These are phyloP conservation scores for Oemleria cerasiformis DNA, from an alignment of 306 rosid genomes.

Conservation along the genomic window DNA sequence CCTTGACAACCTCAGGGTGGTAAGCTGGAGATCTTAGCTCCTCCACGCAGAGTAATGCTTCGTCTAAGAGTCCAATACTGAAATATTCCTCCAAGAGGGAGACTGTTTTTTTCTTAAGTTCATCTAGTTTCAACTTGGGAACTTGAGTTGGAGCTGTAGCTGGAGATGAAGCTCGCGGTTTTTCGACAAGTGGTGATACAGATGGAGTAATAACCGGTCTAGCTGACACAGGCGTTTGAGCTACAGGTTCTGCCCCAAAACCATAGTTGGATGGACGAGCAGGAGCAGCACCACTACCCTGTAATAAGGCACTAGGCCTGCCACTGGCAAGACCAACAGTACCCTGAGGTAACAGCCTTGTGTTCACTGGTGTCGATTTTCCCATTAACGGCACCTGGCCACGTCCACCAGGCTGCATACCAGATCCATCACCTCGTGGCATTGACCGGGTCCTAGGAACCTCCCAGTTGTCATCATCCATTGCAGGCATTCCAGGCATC, in stretches of 20 bases:
- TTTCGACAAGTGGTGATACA: conserved; percentile 34
- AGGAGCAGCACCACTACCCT: conserved; percentile 57
- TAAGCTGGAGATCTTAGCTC: conserved; percentile 72
- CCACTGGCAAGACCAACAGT: conserved; percentile 67
- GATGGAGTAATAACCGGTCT: conserved; percentile 38
- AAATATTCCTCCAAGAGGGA: conserved; percentile 86
- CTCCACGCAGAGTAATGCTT: conserved; percentile 87
- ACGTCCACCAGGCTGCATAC: conserved; percentile 55
- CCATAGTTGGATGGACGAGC: conserved; percentile 42
- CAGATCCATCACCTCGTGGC: conserved; percentile 62
- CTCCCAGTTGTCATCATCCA: conserved; percentile 94
- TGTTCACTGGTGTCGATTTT: conserved; percentile 50
- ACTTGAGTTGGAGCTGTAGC: conserved; percentile 51
- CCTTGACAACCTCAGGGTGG: conserved; percentile 86
- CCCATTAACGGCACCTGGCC: conserved; percentile 59
- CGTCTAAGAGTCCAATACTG: conserved; percentile 60
- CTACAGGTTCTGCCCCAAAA: conserved; percentile 38
- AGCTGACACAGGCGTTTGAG: conserved; percentile 43
- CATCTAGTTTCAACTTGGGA: conserved; percentile 39
- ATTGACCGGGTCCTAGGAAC: conserved; percentile 57
- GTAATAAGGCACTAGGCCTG: conserved; percentile 77
- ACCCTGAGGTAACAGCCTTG: conserved; percentile 87
- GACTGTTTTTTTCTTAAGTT: conserved; percentile 53
- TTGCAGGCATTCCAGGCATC: conserved; percentile 92
- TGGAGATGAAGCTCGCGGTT: conserved; percentile 49